Evolutionary conservation across 352 stramenopile species (phyloP).

Genomic region (Pythium biforme): DNA sequence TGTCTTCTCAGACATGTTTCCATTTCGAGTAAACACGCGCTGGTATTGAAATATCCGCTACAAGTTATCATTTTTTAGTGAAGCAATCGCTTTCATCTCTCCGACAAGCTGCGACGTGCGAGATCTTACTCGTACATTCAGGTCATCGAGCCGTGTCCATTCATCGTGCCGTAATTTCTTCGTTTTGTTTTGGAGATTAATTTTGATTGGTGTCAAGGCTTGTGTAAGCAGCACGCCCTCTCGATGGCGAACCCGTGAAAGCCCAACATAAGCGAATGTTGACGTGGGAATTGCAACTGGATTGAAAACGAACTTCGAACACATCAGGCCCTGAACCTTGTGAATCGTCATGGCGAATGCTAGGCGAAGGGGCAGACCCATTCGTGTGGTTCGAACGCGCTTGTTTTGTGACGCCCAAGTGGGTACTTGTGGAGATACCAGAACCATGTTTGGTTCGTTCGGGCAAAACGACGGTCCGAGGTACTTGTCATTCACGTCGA

Average conservation of each 20-base stretch:
- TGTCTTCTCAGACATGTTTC: too few species aligned
- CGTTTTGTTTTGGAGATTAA: not conserved
- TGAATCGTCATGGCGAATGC: slow-evolving; percentile 4
- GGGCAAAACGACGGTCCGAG: not conserved
- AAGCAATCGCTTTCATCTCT: too few species aligned
- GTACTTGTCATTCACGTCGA: not conserved
- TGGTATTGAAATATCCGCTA: too few species aligned
- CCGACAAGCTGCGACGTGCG: too few species aligned
- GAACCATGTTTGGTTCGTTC: not conserved
- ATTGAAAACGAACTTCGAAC: slow-evolving; percentile 1
- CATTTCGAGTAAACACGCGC: too few species aligned
- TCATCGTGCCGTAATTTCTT: too few species aligned
- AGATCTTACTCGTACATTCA: too few species aligned
- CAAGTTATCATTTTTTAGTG: too few species aligned
- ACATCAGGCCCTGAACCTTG: not conserved
- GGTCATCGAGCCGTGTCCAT: too few species aligned
- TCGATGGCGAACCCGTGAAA: not conserved
- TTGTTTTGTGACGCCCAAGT: not conserved
- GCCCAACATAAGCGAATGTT: not conserved
- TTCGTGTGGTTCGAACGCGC: not conserved
- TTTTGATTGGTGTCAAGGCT: not conserved
- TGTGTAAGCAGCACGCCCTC: not conserved
- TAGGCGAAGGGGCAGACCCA: not conserved
- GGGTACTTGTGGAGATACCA: not conserved
- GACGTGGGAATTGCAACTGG: not conserved